Evolutionary conservation across 2,329 filamentous ascomycete species (phyloP).

Genomic region (Monosporascus cannonballus): DNA sequence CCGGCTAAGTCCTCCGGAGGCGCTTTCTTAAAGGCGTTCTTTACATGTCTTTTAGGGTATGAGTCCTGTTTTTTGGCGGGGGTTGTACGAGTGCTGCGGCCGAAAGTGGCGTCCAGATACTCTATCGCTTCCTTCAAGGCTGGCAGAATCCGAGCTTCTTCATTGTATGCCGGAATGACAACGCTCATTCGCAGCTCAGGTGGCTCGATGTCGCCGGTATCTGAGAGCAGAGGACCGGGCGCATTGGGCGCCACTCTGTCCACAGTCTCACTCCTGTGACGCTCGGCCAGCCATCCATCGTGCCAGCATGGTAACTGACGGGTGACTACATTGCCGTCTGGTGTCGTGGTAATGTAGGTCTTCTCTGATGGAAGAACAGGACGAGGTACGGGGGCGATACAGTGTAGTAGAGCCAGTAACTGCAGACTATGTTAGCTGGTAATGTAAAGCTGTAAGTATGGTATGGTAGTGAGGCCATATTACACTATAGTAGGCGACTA

Average conservation of each 20-base stretch:
- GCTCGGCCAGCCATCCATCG: constrained; percentile 64
- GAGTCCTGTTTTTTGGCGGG: constrained; percentile 22
- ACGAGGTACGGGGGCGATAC: constrained; percentile 78
- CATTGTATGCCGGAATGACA: constrained; percentile 93
- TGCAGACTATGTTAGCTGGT: constrained; percentile 24
- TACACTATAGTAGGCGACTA: constrained; percentile 34
- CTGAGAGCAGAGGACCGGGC: constrained; percentile 26
- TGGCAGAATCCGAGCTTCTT: constrained; percentile 72
- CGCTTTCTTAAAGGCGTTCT: constrained; percentile 32
- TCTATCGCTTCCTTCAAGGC: constrained; percentile 89
- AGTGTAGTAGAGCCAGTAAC: constrained; percentile 62
- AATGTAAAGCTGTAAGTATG: neutral
- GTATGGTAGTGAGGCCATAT: neutral
- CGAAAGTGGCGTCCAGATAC: constrained; percentile 75
- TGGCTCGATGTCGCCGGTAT: constrained; percentile 59
- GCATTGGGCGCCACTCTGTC: constrained; percentile 30
- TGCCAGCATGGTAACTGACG: constrained; percentile 78
- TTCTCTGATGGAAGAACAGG: constrained; percentile 72
- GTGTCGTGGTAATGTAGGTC: constrained; percentile 69
- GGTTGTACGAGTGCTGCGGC: constrained; percentile 34
- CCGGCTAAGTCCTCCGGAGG: constrained; percentile 42
- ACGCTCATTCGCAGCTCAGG: constrained; percentile 83
- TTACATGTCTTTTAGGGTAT: constrained; percentile 27
- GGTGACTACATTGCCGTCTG: constrained; percentile 50
- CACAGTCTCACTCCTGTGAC: constrained; percentile 41